Evolutionary conservation across 2,329 filamentous ascomycete species (phyloP), one percentile per base, ranked within the genome.

Genomic region (Colletotrichum truncatum): DNA sequence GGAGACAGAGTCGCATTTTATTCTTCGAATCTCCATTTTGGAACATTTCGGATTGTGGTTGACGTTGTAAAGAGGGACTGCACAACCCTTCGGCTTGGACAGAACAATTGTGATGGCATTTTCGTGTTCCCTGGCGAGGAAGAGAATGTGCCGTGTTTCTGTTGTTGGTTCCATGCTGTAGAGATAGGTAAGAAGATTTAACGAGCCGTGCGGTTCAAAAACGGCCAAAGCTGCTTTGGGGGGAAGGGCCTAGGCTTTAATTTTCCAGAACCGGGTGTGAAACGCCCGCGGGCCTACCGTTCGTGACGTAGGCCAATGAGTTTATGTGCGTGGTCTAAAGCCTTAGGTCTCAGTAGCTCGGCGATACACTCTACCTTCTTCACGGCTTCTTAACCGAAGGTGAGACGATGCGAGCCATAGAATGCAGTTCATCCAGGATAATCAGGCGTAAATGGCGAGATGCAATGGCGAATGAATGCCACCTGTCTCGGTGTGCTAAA

Each of bases 21-120:
- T 23, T 8, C 60, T 46, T 16, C 53, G 30, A 18, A 66, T 28
- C 4, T 64, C 64, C 64, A 66, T 64, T 25, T 64, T 66, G 28
- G 52, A 45, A 52, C 51, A 64, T 14, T 59, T 66, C 6, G 34
- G 14, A 23, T 66, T 51, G 26, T 64, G 64, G 12, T 30, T 48
- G 18, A 64, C 8, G 26, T 21, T 39, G 52, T 66, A 66, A 12
- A 64, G 25, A 2, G 36, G 45, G 11, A 21, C 28, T 4, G 49
- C 6, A 34, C 28, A 12, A 4, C 38, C 30, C 8, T 43, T 32
- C 30, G 39, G 38, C 26, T 43, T 58, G 25, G 56, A 8, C 5
- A 57, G 60, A 30, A 46, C 59, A 3, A 66, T 23, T 14, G n/a
- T 32, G 10, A 66, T 45, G 23, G 34, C 38, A 12, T 18, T 25